A percentile compares a stretch with the other conserved stretches of the same genome.
Conservation (phyloP, 1,139 yeast species). For the Yamadazyma friedrichii region DNA sequence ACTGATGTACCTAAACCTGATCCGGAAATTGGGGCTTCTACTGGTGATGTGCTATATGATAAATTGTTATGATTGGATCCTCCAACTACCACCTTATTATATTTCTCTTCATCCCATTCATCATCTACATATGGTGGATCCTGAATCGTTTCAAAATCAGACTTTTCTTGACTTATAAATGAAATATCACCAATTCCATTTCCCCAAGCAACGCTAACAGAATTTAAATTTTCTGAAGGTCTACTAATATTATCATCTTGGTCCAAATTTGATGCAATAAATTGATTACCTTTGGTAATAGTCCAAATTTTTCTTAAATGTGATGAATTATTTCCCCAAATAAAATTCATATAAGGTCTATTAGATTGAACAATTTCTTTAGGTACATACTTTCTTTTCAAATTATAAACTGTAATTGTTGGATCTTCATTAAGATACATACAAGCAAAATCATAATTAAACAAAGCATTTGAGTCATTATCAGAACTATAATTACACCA, state of each 20-base stretch:
- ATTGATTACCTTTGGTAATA: slow-evolving; percentile 46
- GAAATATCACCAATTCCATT: slow-evolving; percentile 44
- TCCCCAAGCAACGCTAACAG: slow-evolving; percentile 59
- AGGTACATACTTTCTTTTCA: slow-evolving; percentile 75
- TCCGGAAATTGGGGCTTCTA: slow-evolving; percentile 14
- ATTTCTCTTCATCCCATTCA: slow-evolving; percentile 10
- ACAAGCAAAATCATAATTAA: slow-evolving; percentile 68
- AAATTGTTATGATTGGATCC: slow-evolving; percentile 13
- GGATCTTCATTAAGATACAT: slow-evolving; percentile 78
- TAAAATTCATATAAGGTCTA: slow-evolving; percentile 43
- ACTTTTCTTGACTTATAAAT: slow-evolving; percentile 52
- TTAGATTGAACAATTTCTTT: slow-evolving; percentile 59
- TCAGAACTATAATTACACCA: slow-evolving; percentile 47
- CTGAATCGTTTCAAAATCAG: slow-evolving; percentile 34
- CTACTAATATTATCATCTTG: slow-evolving; percentile 35
- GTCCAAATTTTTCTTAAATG: slow-evolving; percentile 37
- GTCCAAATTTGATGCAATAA: slow-evolving; percentile 55
- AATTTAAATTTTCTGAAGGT: slow-evolving; percentile 54
- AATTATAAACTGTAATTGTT: slow-evolving; percentile 68
- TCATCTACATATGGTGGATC: slow-evolving; percentile 11
- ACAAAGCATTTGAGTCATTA: slow-evolving; percentile 20
- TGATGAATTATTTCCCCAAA: slow-evolving; percentile 36
- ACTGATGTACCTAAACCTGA: slow-evolving; percentile 8
- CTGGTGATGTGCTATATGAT: slow-evolving; percentile 24
- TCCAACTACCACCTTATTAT: slow-evolving; percentile 18